phyloP scores from a whole-genome alignment of 2,329 filamentous ascomycete genomes.

The Verticillium longisporum region DNA sequence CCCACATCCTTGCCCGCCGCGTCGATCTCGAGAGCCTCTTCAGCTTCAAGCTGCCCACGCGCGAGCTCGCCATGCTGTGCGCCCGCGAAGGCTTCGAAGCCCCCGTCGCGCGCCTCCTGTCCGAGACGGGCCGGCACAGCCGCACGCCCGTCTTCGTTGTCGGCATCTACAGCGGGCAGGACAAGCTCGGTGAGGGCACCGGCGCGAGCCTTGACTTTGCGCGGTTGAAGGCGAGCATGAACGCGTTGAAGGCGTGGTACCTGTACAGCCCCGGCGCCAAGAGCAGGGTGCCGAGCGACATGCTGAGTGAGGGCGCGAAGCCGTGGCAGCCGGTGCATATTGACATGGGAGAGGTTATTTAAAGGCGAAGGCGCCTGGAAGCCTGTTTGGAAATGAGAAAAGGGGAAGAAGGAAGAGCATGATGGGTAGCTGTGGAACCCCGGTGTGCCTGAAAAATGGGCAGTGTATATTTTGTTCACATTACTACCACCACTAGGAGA shows the following conservation, averaged over 20 bases:
- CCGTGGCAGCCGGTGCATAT: conserved; percentile 63
- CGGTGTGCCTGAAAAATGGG: neutral
- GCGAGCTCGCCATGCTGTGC: conserved; percentile 78
- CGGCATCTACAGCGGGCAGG: conserved; percentile 83
- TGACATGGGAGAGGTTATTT: conserved; percentile 65
- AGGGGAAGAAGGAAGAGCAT: neutral
- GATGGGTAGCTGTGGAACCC: neutral
- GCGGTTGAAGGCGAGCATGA: conserved; percentile 71
- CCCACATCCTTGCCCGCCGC: conserved; percentile 75
- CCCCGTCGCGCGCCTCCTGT: conserved; percentile 79
- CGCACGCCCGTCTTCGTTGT: conserved; percentile 88
- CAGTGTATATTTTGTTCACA: conserved; percentile 9
- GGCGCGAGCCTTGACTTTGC: conserved; percentile 74
- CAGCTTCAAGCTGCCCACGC: conserved; percentile 74
- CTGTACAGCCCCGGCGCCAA: conserved; percentile 73
- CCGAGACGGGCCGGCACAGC: conserved; percentile 81
- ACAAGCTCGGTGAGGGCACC: conserved; percentile 88
- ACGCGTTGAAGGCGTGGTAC: conserved; percentile 90
- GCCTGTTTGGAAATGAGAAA: neutral
- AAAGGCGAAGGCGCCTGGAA: conserved; percentile 15
- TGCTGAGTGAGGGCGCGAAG: conserved; percentile 52
- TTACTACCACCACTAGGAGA: neutral
- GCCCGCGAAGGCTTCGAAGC: conserved; percentile 81
- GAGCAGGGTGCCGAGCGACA: conserved; percentile 63
- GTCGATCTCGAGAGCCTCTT: conserved; percentile 75